These are phyloP conservation scores for Pythium folliculosum DNA, from an alignment of 352 stramenopile species.

Conservation along the genomic window DNA sequence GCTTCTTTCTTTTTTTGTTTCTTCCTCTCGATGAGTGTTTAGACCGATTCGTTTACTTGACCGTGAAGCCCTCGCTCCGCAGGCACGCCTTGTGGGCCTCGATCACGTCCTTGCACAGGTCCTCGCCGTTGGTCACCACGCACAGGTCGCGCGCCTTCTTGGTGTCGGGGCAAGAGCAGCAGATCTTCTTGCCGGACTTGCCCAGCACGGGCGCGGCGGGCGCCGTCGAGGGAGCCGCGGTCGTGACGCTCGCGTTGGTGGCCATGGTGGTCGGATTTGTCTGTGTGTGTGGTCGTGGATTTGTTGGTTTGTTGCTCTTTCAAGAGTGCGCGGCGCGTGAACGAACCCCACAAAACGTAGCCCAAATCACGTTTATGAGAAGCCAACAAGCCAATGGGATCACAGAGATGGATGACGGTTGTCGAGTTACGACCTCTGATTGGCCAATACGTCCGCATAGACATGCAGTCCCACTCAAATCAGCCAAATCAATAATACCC, in stretches of 20 bases:
- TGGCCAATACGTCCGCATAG: conserved; percentile 5
- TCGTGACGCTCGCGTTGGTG: conserved; percentile 40
- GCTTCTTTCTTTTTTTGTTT: too few species aligned
- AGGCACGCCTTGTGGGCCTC: conserved; percentile 97
- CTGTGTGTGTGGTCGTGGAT: conserved; percentile 3
- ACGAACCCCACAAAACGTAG: background rate
- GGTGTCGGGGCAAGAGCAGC: conserved; percentile 97
- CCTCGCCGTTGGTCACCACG: conserved; percentile 91
- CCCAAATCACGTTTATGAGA: conserved; percentile 1
- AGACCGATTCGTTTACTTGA: conserved; percentile 63
- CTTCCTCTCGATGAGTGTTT: background rate
- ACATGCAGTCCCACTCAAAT: conserved; percentile 8
- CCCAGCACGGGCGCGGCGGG: conserved; percentile 55
- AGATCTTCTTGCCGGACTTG: conserved; percentile 98
- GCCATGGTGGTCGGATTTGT: conserved; percentile 38
- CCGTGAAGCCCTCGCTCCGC: conserved; percentile 94
- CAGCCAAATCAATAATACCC: conserved; percentile 17
- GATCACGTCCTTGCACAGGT: conserved; percentile 94
- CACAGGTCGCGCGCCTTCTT: conserved; percentile 94
- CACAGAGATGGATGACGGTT: conserved; percentile 8
- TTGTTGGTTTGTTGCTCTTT: conserved; percentile 12
- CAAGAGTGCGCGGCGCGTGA: background rate
- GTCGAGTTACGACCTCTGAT: conserved; percentile 4
- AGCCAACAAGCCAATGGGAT: background rate
- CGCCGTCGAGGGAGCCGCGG: conserved; percentile 19